A percentile compares a stretch with the other conserved stretches of the same genome.
Evolutionary conservation across 495 filamentous ascomycete genomes (phyloP).

Genomic region (Penicillium manginii): DNA sequence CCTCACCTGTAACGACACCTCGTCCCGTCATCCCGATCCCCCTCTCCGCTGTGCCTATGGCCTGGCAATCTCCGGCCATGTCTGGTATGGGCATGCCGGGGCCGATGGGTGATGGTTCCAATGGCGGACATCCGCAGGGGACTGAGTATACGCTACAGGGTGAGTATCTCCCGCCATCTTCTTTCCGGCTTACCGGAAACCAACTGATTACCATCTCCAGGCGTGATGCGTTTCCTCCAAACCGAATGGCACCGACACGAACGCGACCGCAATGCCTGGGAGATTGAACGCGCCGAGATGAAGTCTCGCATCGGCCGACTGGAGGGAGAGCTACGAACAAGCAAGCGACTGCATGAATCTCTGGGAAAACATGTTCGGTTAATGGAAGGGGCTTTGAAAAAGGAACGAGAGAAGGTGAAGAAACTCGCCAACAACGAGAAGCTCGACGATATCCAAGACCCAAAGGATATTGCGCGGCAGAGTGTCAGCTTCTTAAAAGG

Average conservation of each 20-base stretch:
- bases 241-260: conserved; percentile 99
- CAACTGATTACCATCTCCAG: conserved; percentile 45
- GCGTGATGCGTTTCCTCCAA: conserved; percentile 99
- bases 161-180: conserved; percentile 39
- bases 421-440: conserved; percentile 51
- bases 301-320: conserved; percentile 95
- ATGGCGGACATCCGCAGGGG: conserved; percentile 69
- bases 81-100: conserved; percentile 62
- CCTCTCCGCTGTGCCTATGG: conserved; percentile 45
- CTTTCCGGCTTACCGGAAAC: neutral
- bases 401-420: conserved; percentile 62
- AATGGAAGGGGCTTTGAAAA: conserved; percentile 86
- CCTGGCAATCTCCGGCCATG: conserved; percentile 69
- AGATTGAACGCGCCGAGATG: conserved; percentile 99
- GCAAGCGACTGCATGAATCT: conserved; percentile 83
- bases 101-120: conserved; percentile 56
- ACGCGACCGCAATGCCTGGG: conserved; percentile 97
- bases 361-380: conserved; percentile 87
- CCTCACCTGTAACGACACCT: neutral
- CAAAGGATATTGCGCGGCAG: conserved; percentile 50
- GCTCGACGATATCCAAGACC: conserved; percentile 45
- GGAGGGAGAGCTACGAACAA: conserved; percentile 83
- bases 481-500: conserved; percentile 46
- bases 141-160: conserved; percentile 99
- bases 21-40: neutral